Evolutionary conservation across 495 filamentous ascomycete genomes (phyloP), one percentile per base, ranked within the genome.

Genomic region (Neurospora cerealis): DNA sequence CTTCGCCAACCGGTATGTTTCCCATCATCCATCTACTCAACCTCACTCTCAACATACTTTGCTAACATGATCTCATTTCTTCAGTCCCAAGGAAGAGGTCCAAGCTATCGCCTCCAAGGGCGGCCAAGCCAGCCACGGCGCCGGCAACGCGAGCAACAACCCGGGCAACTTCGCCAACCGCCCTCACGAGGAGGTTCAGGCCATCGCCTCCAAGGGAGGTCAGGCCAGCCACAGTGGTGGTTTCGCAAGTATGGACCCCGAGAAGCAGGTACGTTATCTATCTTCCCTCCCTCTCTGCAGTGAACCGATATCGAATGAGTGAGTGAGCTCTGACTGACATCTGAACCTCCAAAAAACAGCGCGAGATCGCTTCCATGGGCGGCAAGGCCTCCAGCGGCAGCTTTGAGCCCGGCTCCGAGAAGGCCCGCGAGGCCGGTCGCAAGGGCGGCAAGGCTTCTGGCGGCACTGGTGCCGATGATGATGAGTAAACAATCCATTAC

Each of bases 1-100:
- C 79, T 91, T 91, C 80, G 86, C 88, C 82, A 90, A 91, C 81
- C 86, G 86, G 74, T 79, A 78, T 10, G 78, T 72, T 46, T 19
- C 5, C 54, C 54, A 32, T 62, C 54, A 34, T 34, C n/a, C 15
- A 34, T 19, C 28, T 38, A 0, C 32, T 17, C 19, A 54, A 10
- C 17, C 13, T 38, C n/a, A 32, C 28, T 19, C 5, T 17, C 15
- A 19, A 34, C 4, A 62, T 5, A 34, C 13, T 36, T 41, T 40
- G 9, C 37, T 73, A 19, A 74, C 40, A 44, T 19, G 5, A 19
- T 60, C 60, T 37, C 62, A 78, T 74, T 44, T 5, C 11, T 15
- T 0, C 69, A 80, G 79, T 24, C 83, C 88, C 71, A 86, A 84
- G 75, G 87, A 88, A 62, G 87, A 91, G 71, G 88, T 91, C 32